Evolutionary conservation across 2,329 filamentous ascomycete species (phyloP).

Genomic region (Saccharata proteae): DNA sequence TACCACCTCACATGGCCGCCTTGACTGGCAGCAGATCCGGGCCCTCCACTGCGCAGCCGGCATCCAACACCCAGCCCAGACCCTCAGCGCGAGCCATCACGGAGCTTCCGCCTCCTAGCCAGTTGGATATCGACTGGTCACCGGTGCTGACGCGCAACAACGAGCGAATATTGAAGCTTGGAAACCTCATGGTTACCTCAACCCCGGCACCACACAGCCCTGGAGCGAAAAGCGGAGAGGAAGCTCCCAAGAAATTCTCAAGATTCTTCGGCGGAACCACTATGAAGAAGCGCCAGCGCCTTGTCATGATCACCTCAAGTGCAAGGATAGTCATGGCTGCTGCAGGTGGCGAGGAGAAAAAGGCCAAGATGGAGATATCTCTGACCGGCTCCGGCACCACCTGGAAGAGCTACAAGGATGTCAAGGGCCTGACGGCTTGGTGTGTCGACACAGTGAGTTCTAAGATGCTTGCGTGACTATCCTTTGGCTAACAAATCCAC

Average conservation of each 20-base stretch:
- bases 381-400: conserved; percentile 61
- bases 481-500: conserved; percentile 4
- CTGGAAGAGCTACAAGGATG: conserved; percentile 70
- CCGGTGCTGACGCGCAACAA: conserved; percentile 84
- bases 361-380: conserved; percentile 85
- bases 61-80: conserved; percentile 36
- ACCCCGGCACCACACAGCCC: conserved; percentile 65
- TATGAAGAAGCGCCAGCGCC: conserved; percentile 80
- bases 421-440: conserved; percentile 82
- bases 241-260: conserved; percentile 70
- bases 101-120: conserved; percentile 88
- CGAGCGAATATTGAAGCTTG: conserved; percentile 87
- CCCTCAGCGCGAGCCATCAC: conserved; percentile 65
- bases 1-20: conserved; percentile 9
- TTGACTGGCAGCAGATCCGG: conserved; percentile 16
- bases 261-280: conserved; percentile 87
- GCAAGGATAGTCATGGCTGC: conserved; percentile 83
- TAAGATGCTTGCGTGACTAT: background rate
- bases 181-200: conserved; percentile 76
- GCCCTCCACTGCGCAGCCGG: conserved; percentile 15
- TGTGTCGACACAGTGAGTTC: conserved; percentile 80
- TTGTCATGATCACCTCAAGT: conserved; percentile 91
- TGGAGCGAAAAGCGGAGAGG: conserved; percentile 57
- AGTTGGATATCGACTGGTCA: conserved; percentile 97
- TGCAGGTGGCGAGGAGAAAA: conserved; percentile 89